Base-by-base conservation (phyloP, 176 grass and related monocot species). In the Raddia distichophylla region DNA sequence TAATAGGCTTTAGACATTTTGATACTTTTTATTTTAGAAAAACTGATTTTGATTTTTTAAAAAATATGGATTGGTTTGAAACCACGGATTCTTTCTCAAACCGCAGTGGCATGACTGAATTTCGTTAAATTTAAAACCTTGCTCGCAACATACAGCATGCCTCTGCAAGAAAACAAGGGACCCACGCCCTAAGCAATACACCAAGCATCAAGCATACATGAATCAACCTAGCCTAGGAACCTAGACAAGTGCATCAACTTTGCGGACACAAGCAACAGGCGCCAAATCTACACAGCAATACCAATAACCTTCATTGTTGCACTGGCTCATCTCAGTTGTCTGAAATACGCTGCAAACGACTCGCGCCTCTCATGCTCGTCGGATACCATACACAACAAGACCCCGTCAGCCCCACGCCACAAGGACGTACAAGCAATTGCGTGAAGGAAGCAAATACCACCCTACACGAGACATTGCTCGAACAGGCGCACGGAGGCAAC, bases 391-490 rank as follows among this genome's bases (percentile, higher is more conserved):
- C 59, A 6, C 47, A 74, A 8, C 8, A 83, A 79, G 46, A 57
- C 33, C 45, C 34, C 11, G 27, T 47, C 8, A 68, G 34, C 75
- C 33, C 44, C 32, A 52, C 0, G 11, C 60, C 16, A 27, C 44
- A 69, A 60, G 2, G 35, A 76, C 18, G 5, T 33, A 32, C 20
- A 69, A 63, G 43, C n/a, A 50, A 51, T 22, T 27, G 3, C 1
- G 33, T 11, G 37, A 50, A 57, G 60, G 7, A 57, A 68, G 7
- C 53, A 61, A 10, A 7, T 11, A 11, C 20, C 57, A 19, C 32
- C n/a, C 64, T 56, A 33, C 37, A 76, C 49, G 7, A 76, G 18
- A 70, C 78, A 49, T 64, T 67, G 64, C 12, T 63, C 64, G 70
- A 75, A 64, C 62, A 45, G 69, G 11, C 8, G 5, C 69, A 8